Evolutionary conservation across 2,329 filamentous ascomycete species (phyloP).

Genomic region (Aaosphaeria pasadenensis): DNA sequence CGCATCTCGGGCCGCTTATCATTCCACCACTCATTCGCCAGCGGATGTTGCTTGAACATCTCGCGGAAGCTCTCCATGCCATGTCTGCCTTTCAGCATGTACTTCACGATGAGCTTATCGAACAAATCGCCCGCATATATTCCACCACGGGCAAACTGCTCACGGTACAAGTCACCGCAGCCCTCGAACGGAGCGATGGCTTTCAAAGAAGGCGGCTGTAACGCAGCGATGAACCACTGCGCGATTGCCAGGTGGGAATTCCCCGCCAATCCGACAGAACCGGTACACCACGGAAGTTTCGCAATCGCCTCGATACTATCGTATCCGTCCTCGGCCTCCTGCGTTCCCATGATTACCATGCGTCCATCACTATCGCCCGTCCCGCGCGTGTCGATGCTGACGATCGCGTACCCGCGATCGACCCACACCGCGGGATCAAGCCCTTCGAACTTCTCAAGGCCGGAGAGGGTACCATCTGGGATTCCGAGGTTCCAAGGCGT

Average conservation of each 20-base stretch:
- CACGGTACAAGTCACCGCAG: background rate
- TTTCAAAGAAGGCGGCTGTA: background rate
- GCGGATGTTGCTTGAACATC: conserved; percentile 40
- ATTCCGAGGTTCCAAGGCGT: conserved; percentile 42
- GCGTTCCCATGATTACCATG: background rate
- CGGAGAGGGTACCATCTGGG: conserved; percentile 14
- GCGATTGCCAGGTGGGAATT: background rate
- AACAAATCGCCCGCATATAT: no score
- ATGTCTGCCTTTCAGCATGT: no score
- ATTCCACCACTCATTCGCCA: conserved; percentile 18
- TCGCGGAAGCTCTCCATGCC: conserved; percentile 10
- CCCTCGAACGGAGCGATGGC: background rate
- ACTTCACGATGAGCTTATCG: no score
- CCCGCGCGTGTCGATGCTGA: background rate
- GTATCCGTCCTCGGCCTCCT: background rate
- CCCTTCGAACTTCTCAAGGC: conserved; percentile 44
- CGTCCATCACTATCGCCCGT: background rate
- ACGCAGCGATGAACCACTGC: background rate
- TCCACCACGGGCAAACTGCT: background rate
- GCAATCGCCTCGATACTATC: background rate
- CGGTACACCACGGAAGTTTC: background rate
- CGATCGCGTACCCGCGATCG: background rate
- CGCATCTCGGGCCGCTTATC: conserved; percentile 18
- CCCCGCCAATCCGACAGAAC: background rate
- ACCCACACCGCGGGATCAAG: background rate